Base-by-base conservation (phyloP, 768 basidiomycete genomes). In the Mycena floridula region DNA sequence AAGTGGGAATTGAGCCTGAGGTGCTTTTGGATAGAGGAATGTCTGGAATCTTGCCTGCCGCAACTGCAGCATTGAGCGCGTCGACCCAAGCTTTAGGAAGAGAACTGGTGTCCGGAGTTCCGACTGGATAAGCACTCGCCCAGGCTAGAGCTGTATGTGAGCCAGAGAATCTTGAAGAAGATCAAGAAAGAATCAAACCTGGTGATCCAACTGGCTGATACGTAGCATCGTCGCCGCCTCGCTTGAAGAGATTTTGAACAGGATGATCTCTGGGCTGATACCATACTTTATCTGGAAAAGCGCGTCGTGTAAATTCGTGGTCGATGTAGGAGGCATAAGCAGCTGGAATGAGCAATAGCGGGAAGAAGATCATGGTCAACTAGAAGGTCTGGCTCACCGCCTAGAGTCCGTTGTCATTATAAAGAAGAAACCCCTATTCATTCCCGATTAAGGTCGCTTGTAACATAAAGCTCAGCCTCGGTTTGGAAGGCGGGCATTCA, bases 41-140 rank as follows among this genome's bases (percentile, higher is more conserved):
- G 50, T 78, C 59, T 1, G 93, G 92, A 43, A 95, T 86, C 51
- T 74, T 77, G 25, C 87, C 84, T 5, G 81, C 77, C 1, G 70
- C 56, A 15, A 82, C 68, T n/a, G 85, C 87, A 15, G 67, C 70
- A 40, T 76, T 69, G 49, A 93, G 70, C 5, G 89, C 86, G 54
- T 77, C 74, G 22, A 77, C 55, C 93, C 93, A 96, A 24, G 64
- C 67, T 46, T 71, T 59, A 12, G 91, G 91, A 46, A 89, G 67
- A 7, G 55, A 48, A 25, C 59, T 57, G 0, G 69, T 58, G 48
- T 81, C 73, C n/a, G 80, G 77, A 6, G 66, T 48, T 7, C 47
- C 61, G 13, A 48, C 32, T 9, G 90, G 89, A 60, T 76, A 91
- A 18, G 68, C 70, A 11, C 72, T 69, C 4, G 70, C 55, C 85